Conservation (phyloP, 495 filamentous ascomycete species). For the Trichoderma parareesei region DNA sequence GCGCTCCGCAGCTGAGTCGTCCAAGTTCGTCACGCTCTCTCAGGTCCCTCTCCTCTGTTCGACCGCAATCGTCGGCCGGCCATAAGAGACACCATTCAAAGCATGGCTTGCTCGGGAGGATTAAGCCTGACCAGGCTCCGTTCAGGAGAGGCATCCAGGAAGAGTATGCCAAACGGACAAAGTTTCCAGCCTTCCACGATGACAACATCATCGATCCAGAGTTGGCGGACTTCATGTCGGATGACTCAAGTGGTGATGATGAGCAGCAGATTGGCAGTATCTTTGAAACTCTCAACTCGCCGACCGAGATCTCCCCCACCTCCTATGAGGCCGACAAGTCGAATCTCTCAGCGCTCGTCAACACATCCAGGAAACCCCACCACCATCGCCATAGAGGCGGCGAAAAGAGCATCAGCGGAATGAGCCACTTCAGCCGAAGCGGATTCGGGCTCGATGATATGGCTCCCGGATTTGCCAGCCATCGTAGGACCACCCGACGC, state of each 20-base stretch:
- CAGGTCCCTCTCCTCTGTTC: slow-evolving; percentile 58
- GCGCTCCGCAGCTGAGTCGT: slow-evolving; percentile 58
- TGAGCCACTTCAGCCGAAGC: slow-evolving; percentile 50
- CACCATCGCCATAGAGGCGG: slow-evolving; percentile 53
- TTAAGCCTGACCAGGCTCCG: slow-evolving; percentile 67
- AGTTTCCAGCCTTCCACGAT: slow-evolving; percentile 84
- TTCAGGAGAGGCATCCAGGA: slow-evolving; percentile 77
- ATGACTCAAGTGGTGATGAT: slow-evolving; percentile 87
- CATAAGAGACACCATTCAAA: slow-evolving; percentile 83
- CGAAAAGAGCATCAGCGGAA: slow-evolving; percentile 58
- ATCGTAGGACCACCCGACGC: slow-evolving; percentile 52
- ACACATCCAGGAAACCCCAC: slow-evolving; percentile 53
- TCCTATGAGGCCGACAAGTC: slow-evolving; percentile 41
- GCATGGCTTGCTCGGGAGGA: slow-evolving; percentile 63
- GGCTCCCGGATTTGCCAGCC: slow-evolving; percentile 36
- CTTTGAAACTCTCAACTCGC: slow-evolving; percentile 55
- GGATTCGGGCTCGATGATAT: slow-evolving; percentile 30
- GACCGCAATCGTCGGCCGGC: slow-evolving; percentile 62
- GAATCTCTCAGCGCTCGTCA: slow-evolving; percentile 45
- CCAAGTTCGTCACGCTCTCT: slow-evolving; percentile 91
- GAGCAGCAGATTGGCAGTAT: slow-evolving; percentile 59
- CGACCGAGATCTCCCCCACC: slow-evolving; percentile 32
- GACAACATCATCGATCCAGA: slow-evolving; percentile 98
- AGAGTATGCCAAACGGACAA: slow-evolving; percentile 42
- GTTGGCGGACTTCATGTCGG: slow-evolving; percentile 88